Base-by-base conservation (phyloP, 345 rosid species). In the Populus pruinosa region DNA sequence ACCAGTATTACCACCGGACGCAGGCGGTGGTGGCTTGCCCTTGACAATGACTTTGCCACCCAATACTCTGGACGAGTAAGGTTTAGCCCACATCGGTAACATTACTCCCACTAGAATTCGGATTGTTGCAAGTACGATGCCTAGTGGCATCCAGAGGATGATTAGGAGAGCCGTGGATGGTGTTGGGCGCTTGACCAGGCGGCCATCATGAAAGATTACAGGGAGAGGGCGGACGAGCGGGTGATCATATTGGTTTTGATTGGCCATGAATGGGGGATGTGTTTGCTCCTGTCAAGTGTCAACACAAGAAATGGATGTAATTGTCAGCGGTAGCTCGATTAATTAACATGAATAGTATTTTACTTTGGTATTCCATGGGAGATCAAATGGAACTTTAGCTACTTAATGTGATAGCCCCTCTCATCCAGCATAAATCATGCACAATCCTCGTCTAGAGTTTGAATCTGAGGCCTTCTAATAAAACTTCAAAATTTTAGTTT, bases 191-290 rank as follows among this genome's bases (percentile, higher is more conserved):
- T 89, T 91, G 50, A 92, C 94, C 0, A 95, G 90, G 77, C 99
- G 92, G 69, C 99, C 98, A 49, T 93, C 98, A 70, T 95, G 99
- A 83, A 95, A 95, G 75, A 95, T 90, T 41, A 95, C 98, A 8
- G 97, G 97, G 55, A 76, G 66, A 2, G 95, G 98, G 56, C 85
- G 95, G 49, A 82, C 78, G 41, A 80, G 83, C 56, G 81, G 72
- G 67, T 68, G 70, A 62, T 76, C 82, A 1, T 77, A 64, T 36
- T 62, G 76, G 65, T 76, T 80, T 39, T 77, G 68, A 23, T 67
- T 27, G 68, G 77, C 65, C 38, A 83, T 12, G 39, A 84, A 82
- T 5, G 97, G 92, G 81, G 95, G 84, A 33, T 80, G 85, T 81
- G 81, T 69, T 86, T 91, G 86, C 53, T 90, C 90, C 98, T 94